A percentile compares a stretch with the other conserved stretches of the same genome.
phyloP scores from a whole-genome alignment of 2,329 filamentous ascomycete species.

The Berkeleyomyces basicola region DNA sequence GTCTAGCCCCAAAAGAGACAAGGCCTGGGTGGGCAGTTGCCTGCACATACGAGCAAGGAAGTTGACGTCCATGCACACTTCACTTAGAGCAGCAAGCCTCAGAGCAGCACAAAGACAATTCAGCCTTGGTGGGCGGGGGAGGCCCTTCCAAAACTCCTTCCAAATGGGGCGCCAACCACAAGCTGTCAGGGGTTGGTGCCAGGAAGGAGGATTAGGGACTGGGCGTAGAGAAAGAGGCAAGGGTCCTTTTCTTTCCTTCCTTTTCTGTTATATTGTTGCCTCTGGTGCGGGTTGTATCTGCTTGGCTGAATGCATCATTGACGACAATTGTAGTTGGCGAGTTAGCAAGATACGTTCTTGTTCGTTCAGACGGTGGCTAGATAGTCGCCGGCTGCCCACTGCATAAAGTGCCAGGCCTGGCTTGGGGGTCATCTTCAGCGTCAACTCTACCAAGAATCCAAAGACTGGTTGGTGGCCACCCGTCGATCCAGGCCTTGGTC shows the following conservation, averaged over 20 bases:
- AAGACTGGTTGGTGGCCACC: background rate
- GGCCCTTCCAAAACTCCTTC: background rate
- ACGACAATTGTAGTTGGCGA: too few relatives aligned
- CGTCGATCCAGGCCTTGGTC: background rate
- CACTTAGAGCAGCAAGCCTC: too few relatives aligned
- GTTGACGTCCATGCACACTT: background rate
- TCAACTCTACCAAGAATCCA: background rate
- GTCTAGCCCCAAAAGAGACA: constrained; percentile 2
- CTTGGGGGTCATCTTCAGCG: too few relatives aligned
- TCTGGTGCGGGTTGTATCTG: background rate
- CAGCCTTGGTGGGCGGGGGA: background rate
- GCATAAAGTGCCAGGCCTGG: too few relatives aligned
- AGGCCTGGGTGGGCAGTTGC: background rate
- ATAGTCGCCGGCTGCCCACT: too few relatives aligned
- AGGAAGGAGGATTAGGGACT: constrained; percentile 1
- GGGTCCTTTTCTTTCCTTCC: background rate
- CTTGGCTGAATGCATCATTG: too few relatives aligned
- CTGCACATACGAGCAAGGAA: background rate
- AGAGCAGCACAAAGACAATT: background rate
- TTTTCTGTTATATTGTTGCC: background rate
- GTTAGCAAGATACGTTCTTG: too few relatives aligned
- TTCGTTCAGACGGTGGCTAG: too few relatives aligned
- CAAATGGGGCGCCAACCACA: background rate
- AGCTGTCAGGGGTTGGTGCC: background rate
- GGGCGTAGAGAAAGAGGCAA: background rate